Conservation (phyloP, 2,329 filamentous ascomycete genomes). For the Pestalotiopsis sp. region DNA sequence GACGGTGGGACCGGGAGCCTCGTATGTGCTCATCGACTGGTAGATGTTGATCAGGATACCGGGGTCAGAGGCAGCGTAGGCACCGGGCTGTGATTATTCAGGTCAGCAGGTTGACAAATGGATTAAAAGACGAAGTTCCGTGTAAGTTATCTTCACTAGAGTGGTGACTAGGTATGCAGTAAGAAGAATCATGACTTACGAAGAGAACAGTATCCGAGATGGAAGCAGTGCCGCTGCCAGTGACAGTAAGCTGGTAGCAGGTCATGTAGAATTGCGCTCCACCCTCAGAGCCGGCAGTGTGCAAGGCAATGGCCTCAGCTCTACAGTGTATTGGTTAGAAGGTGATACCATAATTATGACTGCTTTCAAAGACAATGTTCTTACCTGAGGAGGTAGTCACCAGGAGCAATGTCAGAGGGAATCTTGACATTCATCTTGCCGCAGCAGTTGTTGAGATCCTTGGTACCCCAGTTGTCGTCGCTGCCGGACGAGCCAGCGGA, state of each 20-base stretch:
- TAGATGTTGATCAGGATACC: constrained; percentile 53
- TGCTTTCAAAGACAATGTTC: neutral
- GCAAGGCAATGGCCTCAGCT: constrained; percentile 30
- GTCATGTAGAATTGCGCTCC: constrained; percentile 35
- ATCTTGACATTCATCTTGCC: constrained; percentile 46
- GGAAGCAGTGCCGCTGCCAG: constrained; percentile 31
- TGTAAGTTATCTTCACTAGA: too few relatives aligned
- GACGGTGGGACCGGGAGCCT: constrained; percentile 46
- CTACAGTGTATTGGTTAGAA: neutral
- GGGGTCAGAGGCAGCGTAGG: constrained; percentile 46
- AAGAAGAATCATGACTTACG: neutral
- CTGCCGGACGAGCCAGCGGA: constrained; percentile 41
- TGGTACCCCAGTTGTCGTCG: constrained; percentile 48
- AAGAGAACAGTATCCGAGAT: constrained; percentile 34
- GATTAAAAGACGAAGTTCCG: too few relatives aligned
- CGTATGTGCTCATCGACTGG: constrained; percentile 39
- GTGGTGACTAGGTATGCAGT: too few relatives aligned
- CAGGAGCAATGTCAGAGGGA: constrained; percentile 39
- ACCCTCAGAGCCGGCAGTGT: constrained; percentile 30
- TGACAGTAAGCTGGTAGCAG: constrained; percentile 34
- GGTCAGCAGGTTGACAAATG: constrained; percentile 23
- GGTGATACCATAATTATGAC: neutral
- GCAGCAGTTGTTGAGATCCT: constrained; percentile 40
- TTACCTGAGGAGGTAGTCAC: constrained; percentile 47
- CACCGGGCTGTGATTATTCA: constrained; percentile 22